Base-by-base conservation (phyloP, 2,329 filamentous ascomycete species). In the Diplodia intermedia region DNA sequence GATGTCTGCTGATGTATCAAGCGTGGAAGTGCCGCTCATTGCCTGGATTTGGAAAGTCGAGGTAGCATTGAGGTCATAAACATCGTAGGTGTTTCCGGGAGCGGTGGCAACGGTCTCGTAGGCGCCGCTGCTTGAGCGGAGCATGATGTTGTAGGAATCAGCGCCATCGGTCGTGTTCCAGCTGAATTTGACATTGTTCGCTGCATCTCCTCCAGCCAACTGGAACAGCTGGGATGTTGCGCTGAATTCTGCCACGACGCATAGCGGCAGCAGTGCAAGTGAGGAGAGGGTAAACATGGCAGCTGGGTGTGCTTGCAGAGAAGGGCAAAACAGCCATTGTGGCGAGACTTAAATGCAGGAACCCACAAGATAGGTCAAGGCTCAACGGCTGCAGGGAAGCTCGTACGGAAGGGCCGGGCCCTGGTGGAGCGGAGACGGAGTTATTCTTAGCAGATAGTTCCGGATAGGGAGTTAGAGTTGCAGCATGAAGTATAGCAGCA, bases 181-280 rank as follows among this genome's bases (percentile, higher is more conserved):
- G n/a, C 66, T 56, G 12, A 72, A 55, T 43, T 72, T 72, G 31
- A 68, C 70, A 47, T 72, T 70, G 52, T 71, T 70, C 20, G 69
- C 69, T 8, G 63, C 53, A 38, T 53, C 53, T 12, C 56, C 49
- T n/a, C 70, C 69, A n/a, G 67, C 20, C 11, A 72, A 68, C 36
- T 66, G 68, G 36, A 72, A 72, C 3, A 72, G 65, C 47, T 72
- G 70, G n/a, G 61, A 67, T 26, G 71, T 70, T 14, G 71, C 49
- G 12, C 68, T 62, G 47, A 72, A 67, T 18, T 71, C 69, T 47
- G 71, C 71, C 5, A 33, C 26, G 26, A 40, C 38, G 23, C 18
- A 49, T 14, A 61, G 57, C 57, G 40, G 57, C 6, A 61, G 57
- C 23, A 61, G 40, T 11, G 57, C 36, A 23, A 43, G 11, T 11